phyloP scores from a whole-genome alignment of 495 filamentous ascomycete genomes.

The Cladorrhinum samala region DNA sequence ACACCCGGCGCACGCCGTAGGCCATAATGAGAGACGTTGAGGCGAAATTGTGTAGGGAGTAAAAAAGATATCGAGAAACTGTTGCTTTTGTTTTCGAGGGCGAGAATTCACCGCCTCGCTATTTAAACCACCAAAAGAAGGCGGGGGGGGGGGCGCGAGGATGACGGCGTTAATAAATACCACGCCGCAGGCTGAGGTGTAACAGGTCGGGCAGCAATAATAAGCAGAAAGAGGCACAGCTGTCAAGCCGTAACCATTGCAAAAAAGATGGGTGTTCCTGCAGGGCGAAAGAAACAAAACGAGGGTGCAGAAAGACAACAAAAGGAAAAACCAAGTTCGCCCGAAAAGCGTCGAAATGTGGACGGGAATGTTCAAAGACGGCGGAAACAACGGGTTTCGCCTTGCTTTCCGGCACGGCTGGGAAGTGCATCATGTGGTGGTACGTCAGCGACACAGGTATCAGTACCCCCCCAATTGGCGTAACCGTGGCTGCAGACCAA shows the following conservation, averaged over 20 bases:
- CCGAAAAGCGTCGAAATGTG: neutral
- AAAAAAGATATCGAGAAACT: neutral
- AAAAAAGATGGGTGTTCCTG: too few relatives aligned
- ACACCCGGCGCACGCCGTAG: conserved; percentile 32
- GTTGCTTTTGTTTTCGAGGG: neutral
- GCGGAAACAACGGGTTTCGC: neutral
- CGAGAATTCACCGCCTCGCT: neutral
- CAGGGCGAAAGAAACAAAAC: neutral
- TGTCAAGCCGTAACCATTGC: neutral
- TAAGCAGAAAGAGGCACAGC: neutral
- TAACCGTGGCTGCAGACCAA: neutral
- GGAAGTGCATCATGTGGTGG: neutral
- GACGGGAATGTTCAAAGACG: neutral
- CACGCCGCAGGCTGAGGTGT: neutral
- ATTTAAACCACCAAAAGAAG: neutral
- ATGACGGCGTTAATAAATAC: neutral
- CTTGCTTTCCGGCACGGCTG: neutral
- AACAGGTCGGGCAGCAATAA: neutral
- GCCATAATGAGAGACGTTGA: conserved; percentile 14
- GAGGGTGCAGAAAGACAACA: neutral
- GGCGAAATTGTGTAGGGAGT: neutral
- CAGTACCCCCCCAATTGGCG: too few relatives aligned
- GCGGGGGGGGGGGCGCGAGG: neutral
- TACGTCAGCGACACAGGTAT: neutral
- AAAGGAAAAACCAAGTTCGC: neutral